phyloP scores from a whole-genome alignment of 2,329 filamentous ascomycete genomes.

The Teratosphaeria nubilosa region DNA sequence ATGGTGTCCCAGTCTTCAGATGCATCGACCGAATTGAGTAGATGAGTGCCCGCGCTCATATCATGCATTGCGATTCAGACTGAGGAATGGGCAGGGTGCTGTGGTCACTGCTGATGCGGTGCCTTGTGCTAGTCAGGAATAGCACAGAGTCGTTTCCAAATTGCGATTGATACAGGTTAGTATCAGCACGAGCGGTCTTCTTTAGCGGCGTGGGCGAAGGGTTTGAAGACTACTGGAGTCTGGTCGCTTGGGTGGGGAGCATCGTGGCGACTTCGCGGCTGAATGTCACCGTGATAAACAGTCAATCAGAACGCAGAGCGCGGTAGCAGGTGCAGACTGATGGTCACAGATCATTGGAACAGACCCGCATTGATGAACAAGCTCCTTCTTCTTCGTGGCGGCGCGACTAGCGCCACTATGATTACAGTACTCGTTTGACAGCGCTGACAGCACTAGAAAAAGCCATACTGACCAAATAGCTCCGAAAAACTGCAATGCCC shows the following conservation, averaged over 20 bases:
- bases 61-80: not conserved
- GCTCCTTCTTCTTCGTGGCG: not conserved
- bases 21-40: not conserved
- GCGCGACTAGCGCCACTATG: not conserved
- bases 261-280: not conserved
- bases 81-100: not conserved
- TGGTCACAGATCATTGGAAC: not conserved
- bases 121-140: not conserved
- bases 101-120: not conserved
- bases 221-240: not conserved
- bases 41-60: not conserved
- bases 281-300: not conserved
- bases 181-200: not conserved
- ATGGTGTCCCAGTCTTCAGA: not conserved
- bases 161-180: not conserved
- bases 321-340: not conserved
- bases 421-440: not conserved
- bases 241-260: not conserved
- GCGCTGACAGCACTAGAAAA: not conserved
- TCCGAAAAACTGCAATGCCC: slow-evolving; percentile 3
- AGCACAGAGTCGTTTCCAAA: not conserved
- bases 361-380: not conserved
- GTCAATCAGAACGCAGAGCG: not conserved
- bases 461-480: not conserved
- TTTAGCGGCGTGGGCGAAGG: not conserved